Conservation (phyloP, 495 filamentous ascomycete species). For the Aspergillus baeticus region DNA sequence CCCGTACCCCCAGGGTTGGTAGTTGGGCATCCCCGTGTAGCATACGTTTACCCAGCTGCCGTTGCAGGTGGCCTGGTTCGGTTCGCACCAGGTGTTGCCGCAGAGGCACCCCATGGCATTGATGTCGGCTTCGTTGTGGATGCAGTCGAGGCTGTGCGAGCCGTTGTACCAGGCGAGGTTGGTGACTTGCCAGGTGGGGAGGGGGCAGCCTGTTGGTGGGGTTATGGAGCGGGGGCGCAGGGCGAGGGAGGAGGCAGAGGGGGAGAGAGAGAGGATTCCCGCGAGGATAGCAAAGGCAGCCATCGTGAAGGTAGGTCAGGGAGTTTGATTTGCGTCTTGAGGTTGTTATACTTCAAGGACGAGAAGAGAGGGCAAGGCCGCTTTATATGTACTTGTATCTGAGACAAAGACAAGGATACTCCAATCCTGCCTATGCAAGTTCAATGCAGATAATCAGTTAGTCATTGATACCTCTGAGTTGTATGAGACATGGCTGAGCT, state of each 20-base stretch:
- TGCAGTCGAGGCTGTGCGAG: slow-evolving; percentile 36
- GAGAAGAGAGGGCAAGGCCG: neutral
- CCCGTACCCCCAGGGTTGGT: slow-evolving; percentile 37
- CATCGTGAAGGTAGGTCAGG: too few species aligned
- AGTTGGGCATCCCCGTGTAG: slow-evolving; percentile 39
- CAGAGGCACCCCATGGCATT: slow-evolving; percentile 32
- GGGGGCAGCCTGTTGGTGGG: slow-evolving; percentile 31
- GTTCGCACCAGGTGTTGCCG: slow-evolving; percentile 26
- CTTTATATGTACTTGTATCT: neutral
- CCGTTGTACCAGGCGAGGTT: slow-evolving; percentile 35
- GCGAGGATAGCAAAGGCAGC: neutral
- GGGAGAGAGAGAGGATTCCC: slow-evolving; percentile 7
- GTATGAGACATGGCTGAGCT: neutral
- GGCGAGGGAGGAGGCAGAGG: slow-evolving; percentile 11
- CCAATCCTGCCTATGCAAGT: neutral
- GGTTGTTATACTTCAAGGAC: neutral
- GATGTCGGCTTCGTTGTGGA: slow-evolving; percentile 32
- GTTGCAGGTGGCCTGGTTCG: slow-evolving; percentile 30
- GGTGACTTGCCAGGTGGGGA: slow-evolving; percentile 33
- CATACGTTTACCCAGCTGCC: slow-evolving; percentile 30
- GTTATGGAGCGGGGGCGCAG: slow-evolving; percentile 24
- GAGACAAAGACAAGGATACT: neutral
- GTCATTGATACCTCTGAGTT: neutral
- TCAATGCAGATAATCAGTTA: neutral
- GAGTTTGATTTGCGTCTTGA: neutral